Evolutionary conservation across 305 asterid genomes (phyloP), one percentile per base, ranked within the genome.

Genomic region (Striga hermonthica): DNA sequence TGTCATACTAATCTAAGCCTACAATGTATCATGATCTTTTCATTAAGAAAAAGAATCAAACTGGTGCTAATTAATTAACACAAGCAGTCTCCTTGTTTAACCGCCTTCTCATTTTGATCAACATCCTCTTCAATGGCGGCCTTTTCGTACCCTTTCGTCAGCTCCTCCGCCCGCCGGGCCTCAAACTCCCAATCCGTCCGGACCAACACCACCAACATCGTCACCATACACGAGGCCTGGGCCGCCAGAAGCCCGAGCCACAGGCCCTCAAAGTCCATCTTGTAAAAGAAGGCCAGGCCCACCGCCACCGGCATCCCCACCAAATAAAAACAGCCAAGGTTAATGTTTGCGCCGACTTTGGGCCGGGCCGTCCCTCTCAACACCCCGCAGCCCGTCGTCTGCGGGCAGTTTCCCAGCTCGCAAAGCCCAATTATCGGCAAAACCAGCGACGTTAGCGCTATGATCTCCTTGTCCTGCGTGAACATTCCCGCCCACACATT

Each of bases 171-270:
- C 67, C 73, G 73, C 9, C 64, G 69, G n/a, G 75, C 70, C 73
- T 82, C 83, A 3, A 57, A 52, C 35, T 82, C 81, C 87, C 87
- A 82, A 71, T 82, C 81, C 1, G 87, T 83, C 31, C 58, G 71
- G 34, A 76, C 37, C 69, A 80, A 43, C 54, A 83, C 85, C 22
- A 78, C 66, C 73, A 80, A 38, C 88, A 83, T 83, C 7, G 83
- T 67, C 2, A 65, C 68, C 79, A 83, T 72, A 62, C 85, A 83
- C 22, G 88, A 70, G 0, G 59, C 76, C 49, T 83, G 85, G 2
- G 88, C 88, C 4, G 84, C 88, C 48, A 83, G 39, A 10, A 83
- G 69, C 57, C 88, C 88, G 43, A 78, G 5, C 88, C 88, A 83
- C 7, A 80, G 66, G 16, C 88, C 88, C 71, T 59, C 50, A 54